Evolutionary conservation across 345 rosid species (phyloP), one percentile per base, ranked within the genome.

Genomic region (Theobroma cacao): DNA sequence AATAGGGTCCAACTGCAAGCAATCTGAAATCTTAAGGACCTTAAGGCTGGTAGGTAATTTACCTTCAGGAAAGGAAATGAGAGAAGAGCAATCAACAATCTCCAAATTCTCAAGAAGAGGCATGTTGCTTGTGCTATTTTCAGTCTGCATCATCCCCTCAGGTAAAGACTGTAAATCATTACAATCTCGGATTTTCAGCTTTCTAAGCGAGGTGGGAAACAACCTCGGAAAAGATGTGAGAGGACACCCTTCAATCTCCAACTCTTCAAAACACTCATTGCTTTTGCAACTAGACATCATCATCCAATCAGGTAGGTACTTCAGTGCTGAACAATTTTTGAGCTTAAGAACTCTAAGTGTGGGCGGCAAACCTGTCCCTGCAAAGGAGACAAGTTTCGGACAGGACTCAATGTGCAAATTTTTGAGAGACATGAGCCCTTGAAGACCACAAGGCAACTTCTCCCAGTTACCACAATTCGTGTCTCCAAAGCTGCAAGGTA

Each of bases 21-120:
- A 77, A 43, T 73, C 78, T 52, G 66, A 41, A 36, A 83, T 72
- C 38, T 30, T 67, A 47, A 77, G 67, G n/a, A 17, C 63, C 56
- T 73, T 80, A 22, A 73, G 77, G 13, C 41, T 59, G 43, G 43
- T 18, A 4, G 82, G 75, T 72, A 53, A 72, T 53, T 34, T 72
- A 2, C 75, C 75, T 53, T 74, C 65, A 1, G 75, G 79, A 50
- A 83, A 80, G n/a, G 2, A 26, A 26, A 12, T 4, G 20, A 83
- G 79, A 69, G 81, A 77, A 40, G 74, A 73, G 33, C 81, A 83
- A 10, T 40, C 63, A 67, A 22, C 28, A 36, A 80, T 67, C 67
- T 64, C 68, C 66, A 81, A 77, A 15, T 28, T 30, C 53, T 81
- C 80, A 77, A 81, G 83, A 61, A 70, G 74, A 70, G 7, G 74